Percentiles rank a stretch among this genome's conserved stretches.
These are phyloP conservation scores for Medicago truncatula DNA, from an alignment of 306 rosid species.

Conservation along the genomic window DNA sequence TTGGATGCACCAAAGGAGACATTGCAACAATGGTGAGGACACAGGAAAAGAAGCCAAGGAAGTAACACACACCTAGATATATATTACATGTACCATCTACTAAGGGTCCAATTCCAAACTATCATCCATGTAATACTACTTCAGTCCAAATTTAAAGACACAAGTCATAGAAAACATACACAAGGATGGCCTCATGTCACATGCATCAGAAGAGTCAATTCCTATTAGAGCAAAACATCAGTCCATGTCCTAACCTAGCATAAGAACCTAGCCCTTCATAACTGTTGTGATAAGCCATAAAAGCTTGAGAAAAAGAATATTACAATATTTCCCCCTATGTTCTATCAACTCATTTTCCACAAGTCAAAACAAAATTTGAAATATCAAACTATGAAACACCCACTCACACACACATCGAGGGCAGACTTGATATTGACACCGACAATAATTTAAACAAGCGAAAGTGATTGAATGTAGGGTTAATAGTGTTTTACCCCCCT, in stretches of 20 bases:
- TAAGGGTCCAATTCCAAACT: too few relatives aligned
- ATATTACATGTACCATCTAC: too few relatives aligned
- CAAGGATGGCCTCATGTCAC: slow-evolving; percentile 3
- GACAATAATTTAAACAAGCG: neutral
- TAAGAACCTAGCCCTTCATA: slow-evolving; percentile 19
- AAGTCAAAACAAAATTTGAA: neutral
- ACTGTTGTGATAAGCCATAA: slow-evolving; percentile 6
- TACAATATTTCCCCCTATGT: neutral
- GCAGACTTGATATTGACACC: neutral
- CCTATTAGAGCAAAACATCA: slow-evolving; percentile 10
- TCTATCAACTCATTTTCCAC: slow-evolving; percentile 31
- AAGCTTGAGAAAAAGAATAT: slow-evolving; percentile 6
- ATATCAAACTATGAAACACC: slow-evolving; percentile 36
- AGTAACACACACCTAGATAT: neutral
- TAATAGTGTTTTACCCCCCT: too few relatives aligned
- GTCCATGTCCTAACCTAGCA: neutral
- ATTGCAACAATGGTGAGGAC: too few relatives aligned
- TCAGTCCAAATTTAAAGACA: slow-evolving; percentile 1
- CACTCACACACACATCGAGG: neutral
- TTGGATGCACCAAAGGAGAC: neutral
- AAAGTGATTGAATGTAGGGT: too few relatives aligned
- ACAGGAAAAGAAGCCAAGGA: neutral
- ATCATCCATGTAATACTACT: neutral
- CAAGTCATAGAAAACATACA: neutral
- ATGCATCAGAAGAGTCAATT: neutral